A percentile compares a stretch with the other conserved stretches of the same genome.
Conservation (phyloP, 1,284 basidiomycete genomes). For the Rhodotorula mucilaginosa region DNA sequence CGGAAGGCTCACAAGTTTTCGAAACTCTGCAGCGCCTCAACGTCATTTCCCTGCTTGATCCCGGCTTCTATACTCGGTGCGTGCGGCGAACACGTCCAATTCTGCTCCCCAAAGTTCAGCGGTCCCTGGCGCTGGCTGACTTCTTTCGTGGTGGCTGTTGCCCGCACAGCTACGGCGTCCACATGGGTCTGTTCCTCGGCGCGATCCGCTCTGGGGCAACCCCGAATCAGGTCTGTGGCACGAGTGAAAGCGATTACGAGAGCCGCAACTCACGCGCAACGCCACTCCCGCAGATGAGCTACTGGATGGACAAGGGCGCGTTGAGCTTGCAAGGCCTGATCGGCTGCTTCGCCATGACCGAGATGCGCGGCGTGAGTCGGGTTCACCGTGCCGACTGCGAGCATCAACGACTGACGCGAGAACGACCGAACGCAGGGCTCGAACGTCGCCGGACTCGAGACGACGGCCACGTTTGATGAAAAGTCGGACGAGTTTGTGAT, state of each 20-base stretch:
- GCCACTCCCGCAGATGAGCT: slow-evolving; percentile 49
- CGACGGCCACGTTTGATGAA: slow-evolving; percentile 58
- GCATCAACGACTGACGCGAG: slow-evolving; percentile 32
- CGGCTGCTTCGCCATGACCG: slow-evolving; percentile 60
- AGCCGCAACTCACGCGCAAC: neutral
- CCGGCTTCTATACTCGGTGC: slow-evolving; percentile 56
- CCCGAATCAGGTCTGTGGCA: slow-evolving; percentile 11
- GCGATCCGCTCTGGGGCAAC: slow-evolving; percentile 43
- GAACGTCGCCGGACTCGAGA: slow-evolving; percentile 60
- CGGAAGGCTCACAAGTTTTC: neutral
- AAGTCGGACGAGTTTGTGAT: slow-evolving; percentile 58
- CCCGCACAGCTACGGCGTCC: slow-evolving; percentile 53
- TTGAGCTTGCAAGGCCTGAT: slow-evolving; percentile 57
- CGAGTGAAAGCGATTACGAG: neutral
- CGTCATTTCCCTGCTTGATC: slow-evolving; percentile 54
- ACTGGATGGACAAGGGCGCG: slow-evolving; percentile 59
- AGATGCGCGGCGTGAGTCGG: slow-evolving; percentile 50
- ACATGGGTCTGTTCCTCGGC: slow-evolving; percentile 56
- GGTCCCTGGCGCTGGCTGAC: too few species aligned
- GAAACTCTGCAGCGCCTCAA: slow-evolving; percentile 52
- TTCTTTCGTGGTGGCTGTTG: too few species aligned
- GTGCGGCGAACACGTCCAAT: too few species aligned
- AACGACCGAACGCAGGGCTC: slow-evolving; percentile 28
- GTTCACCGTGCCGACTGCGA: slow-evolving; percentile 51
- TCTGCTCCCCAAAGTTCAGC: fast-evolving